Evolutionary conservation across 495 filamentous ascomycete genomes (phyloP).

Genomic region (Copromyces sp.): DNA sequence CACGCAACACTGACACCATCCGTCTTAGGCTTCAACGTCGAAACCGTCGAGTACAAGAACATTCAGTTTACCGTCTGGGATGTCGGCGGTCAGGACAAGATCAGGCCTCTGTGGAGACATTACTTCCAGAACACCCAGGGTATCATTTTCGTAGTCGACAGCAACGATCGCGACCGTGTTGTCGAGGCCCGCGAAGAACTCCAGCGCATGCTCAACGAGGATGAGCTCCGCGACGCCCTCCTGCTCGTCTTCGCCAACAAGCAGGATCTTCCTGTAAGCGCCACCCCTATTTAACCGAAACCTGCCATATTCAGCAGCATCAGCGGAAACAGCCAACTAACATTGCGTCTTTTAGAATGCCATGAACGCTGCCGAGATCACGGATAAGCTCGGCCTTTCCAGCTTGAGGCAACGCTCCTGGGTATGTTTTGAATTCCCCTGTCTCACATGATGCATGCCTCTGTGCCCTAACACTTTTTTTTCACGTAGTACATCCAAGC

Average conservation of each 20-base stretch:
- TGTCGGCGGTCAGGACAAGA: slow-evolving; percentile 99
- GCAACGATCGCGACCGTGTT: slow-evolving; percentile 99
- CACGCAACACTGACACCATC: slow-evolving; percentile 18
- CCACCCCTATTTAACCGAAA: background rate
- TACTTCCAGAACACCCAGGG: slow-evolving; percentile 99
- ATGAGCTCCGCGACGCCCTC: slow-evolving; percentile 94
- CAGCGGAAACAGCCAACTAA: slow-evolving; percentile 16
- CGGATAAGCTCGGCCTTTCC: slow-evolving; percentile 98
- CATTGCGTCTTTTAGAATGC: slow-evolving; percentile 57
- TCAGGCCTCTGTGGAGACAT: slow-evolving; percentile 97
- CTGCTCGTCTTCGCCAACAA: slow-evolving; percentile 99
- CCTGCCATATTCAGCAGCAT: slow-evolving; percentile 4
- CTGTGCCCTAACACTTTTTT: slow-evolving; percentile 3
- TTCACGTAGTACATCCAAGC: slow-evolving; percentile 89
- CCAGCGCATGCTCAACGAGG: slow-evolving; percentile 99
- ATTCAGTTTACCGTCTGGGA: slow-evolving; percentile 99
- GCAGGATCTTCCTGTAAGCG: slow-evolving; percentile 94
- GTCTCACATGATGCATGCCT: background rate
- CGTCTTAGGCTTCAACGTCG: slow-evolving; percentile 82
- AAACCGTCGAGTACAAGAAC: slow-evolving; percentile 99
- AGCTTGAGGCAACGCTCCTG: slow-evolving; percentile 94
- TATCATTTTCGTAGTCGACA: slow-evolving; percentile 99
- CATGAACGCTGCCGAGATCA: slow-evolving; percentile 99
- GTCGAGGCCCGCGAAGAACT: slow-evolving; percentile 98
- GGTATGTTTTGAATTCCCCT: slow-evolving; percentile 52